Evolutionary conservation across 78 protist species (phyloP).

Genomic region (Planoprotostelium fungivorum): DNA sequence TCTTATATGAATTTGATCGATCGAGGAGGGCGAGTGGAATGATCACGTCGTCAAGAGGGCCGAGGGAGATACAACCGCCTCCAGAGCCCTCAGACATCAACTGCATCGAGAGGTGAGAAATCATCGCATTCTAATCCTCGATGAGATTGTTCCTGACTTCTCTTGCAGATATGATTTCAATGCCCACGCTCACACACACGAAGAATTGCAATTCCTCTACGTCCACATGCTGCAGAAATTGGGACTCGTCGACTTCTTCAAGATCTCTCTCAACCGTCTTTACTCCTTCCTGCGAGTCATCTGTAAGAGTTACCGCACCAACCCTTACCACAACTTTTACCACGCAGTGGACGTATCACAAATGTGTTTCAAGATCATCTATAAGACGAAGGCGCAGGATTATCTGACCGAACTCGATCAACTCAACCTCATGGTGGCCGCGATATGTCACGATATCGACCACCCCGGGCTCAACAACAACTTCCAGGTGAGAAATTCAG

Average conservation of each 20-base stretch:
- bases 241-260: neutral
- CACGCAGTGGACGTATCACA: constrained; percentile 55
- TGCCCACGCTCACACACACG: neutral
- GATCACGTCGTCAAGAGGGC: neutral
- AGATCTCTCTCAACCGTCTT: neutral
- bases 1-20: neutral
- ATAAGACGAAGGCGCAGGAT: constrained; percentile 22
- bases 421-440: constrained; percentile 65
- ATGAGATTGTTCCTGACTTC: too few relatives aligned
- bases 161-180: neutral
- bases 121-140: too few relatives aligned
- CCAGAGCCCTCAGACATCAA: neutral
- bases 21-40: neutral
- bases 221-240: neutral
- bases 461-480: constrained; percentile 84
- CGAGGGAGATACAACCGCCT: neutral
- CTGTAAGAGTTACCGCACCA: constrained; percentile 18
- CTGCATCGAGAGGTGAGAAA: neutral
- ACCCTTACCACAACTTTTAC: constrained; percentile 49
- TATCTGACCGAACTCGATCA: constrained; percentile 33
- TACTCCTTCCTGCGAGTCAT: neutral
- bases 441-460: constrained; percentile 83
- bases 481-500: constrained; percentile 22
- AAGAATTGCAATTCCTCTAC: neutral
- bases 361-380: constrained; percentile 27